Conservation (phyloP, 495 filamentous ascomycete species). For the Neurospora discreta region DNA sequence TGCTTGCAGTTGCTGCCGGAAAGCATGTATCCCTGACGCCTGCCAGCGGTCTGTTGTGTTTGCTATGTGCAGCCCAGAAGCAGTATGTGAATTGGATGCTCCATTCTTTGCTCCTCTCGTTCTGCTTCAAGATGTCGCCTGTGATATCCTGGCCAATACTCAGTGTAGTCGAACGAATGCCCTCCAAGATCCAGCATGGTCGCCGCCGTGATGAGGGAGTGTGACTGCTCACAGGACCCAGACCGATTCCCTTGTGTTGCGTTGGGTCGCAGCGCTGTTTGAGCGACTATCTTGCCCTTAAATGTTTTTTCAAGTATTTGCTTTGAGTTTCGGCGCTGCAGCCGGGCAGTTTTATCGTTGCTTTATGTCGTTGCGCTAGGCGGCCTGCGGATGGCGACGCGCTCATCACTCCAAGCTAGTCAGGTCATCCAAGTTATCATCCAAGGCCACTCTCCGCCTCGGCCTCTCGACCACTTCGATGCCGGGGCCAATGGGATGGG, state of each 20-base stretch:
- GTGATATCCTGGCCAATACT: neutral
- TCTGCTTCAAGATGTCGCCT: neutral
- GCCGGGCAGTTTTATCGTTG: slow-evolving; percentile 4
- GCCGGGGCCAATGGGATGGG: slow-evolving; percentile 40
- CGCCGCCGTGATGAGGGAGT: neutral
- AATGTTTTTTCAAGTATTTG: neutral
- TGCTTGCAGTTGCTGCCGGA: neutral
- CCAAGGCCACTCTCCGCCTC: slow-evolving; percentile 22
- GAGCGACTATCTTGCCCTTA: neutral
- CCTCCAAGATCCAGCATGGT: neutral
- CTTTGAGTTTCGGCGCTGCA: slow-evolving; percentile 5
- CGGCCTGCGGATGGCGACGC: neutral
- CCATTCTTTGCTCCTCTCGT: neutral
- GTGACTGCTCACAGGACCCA: neutral
- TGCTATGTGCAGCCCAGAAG: neutral
- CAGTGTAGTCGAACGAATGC: neutral
- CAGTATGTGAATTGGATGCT: neutral
- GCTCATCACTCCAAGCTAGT: slow-evolving; percentile 37
- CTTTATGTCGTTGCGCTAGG: neutral
- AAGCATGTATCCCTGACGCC: neutral
- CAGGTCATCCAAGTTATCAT: slow-evolving; percentile 23
- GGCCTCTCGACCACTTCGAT: slow-evolving; percentile 37
- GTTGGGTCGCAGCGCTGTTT: neutral
- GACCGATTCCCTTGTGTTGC: neutral
- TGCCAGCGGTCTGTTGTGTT: neutral